Base-by-base conservation (phyloP, 139 green algal genomes). In the Choricystis sp. region DNA sequence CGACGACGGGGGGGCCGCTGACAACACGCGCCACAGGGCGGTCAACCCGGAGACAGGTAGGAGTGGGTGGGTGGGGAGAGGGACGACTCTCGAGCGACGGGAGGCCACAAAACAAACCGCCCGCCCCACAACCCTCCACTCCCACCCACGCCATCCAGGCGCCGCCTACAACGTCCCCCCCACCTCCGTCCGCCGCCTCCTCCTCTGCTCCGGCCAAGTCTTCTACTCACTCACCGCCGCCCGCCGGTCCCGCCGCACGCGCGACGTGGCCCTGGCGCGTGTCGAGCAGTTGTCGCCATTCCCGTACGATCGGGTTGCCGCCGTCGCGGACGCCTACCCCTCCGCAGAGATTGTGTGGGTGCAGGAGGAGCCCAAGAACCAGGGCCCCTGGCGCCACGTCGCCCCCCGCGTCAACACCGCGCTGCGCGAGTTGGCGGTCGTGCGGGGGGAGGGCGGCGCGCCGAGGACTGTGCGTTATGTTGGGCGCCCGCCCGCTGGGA, bases 211-310 rank as follows among this genome's bases (percentile, higher is more conserved):
- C 19, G 81, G 81, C 26, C 73, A 85, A 68, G 75, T 88, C 57
- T 88, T 83, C 70, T 87, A 87, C 67, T 60, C 71, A n/a, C 72
- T 86, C 2, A 49, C 52, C 58, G 69, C 49, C 55, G 74, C 69
- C 25, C 57, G 78, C 22, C 59, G 73, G 16, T 65, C 72, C 20
- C 68, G 69, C 5, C 66, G 71, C 1, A 64, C 78, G 31, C 63
- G 62, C 25, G 77, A 94, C 65, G 66, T 90, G 22, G 80, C 79
- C 29, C 64, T 94, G 24, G 77, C 89, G 59, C 73, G 86, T 1
- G 57, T 94, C 49, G 86, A 94, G 75, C 83, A 90, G 74, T 77
- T 94, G 40, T 75, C 77, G n/a, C 86, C 86, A 22, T 86, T 94
- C 72, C 81, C 84, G 0, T 71, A 88, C 71, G 84, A 91, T 65